phyloP scores from a whole-genome alignment of 345 rosid genomes.

The Salix dunnii region DNA sequence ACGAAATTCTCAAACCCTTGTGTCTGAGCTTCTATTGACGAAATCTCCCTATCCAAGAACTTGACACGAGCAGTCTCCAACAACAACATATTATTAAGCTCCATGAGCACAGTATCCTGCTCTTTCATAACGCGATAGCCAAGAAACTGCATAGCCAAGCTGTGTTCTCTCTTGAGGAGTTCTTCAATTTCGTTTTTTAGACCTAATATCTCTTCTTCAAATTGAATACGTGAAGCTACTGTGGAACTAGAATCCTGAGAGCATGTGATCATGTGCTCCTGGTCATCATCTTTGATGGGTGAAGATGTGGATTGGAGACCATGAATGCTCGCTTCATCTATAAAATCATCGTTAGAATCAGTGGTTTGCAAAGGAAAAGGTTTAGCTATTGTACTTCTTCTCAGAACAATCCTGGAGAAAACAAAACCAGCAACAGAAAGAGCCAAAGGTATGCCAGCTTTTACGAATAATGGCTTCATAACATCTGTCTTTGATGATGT shows the following conservation, averaged over 20 bases:
- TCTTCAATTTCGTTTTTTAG: conserved; percentile 40
- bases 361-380: conserved; percentile 20
- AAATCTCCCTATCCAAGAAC: conserved; percentile 45
- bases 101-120: conserved; percentile 51
- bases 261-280: conserved; percentile 15
- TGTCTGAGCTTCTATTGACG: conserved; percentile 42
- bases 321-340: conserved; percentile 15
- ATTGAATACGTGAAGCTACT: conserved; percentile 10
- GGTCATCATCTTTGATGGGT: conserved; percentile 22
- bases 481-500: conserved; percentile 36
- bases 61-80: conserved; percentile 41
- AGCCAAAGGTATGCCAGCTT: conserved; percentile 58
- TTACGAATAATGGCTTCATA: conserved; percentile 56
- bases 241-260: conserved; percentile 2
- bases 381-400: conserved; percentile 18
- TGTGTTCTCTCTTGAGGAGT: conserved; percentile 46
- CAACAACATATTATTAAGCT: conserved; percentile 40
- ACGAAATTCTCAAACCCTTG: conserved; percentile 38
- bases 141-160: conserved; percentile 38
- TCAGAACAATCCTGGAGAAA: conserved; percentile 41
- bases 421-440: conserved; percentile 63
- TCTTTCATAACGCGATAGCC: conserved; percentile 50
- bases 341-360: conserved; percentile 18
- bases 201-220: conserved; percentile 34
- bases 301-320: conserved; percentile 13